Evolutionary conservation across 2,329 filamentous ascomycete genomes (phyloP).

Genomic region (Fusarium sororula): DNA sequence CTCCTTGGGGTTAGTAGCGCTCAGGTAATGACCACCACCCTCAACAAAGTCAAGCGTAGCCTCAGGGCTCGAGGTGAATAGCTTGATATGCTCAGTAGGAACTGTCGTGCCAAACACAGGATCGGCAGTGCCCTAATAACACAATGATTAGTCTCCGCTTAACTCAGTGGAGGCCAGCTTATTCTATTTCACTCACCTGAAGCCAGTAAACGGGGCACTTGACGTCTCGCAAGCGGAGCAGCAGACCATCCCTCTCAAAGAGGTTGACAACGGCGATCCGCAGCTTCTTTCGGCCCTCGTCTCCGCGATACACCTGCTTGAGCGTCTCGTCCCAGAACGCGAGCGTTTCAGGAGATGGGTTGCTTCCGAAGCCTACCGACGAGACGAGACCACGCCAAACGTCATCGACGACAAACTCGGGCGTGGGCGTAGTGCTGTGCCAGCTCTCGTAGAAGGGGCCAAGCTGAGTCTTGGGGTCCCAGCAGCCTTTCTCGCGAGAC

Average conservation of each 20-base stretch:
- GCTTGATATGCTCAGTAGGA: slow-evolving; percentile 59
- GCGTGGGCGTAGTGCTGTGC: slow-evolving; percentile 50
- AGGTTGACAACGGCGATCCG: slow-evolving; percentile 57
- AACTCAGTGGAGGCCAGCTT: neutral
- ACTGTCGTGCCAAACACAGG: slow-evolving; percentile 52
- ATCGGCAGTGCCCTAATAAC: slow-evolving; percentile 55
- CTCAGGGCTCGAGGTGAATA: slow-evolving; percentile 58
- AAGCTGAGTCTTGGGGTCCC: slow-evolving; percentile 57
- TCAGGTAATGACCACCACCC: slow-evolving; percentile 60
- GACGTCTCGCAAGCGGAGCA: slow-evolving; percentile 56
- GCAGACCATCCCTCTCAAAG: slow-evolving; percentile 57
- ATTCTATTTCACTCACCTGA: slow-evolving; percentile 50
- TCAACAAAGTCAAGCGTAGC: slow-evolving; percentile 55
- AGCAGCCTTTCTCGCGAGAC: slow-evolving; percentile 58
- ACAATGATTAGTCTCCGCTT: slow-evolving; percentile 3
- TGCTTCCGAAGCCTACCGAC: slow-evolving; percentile 56
- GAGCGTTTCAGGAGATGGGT: slow-evolving; percentile 48
- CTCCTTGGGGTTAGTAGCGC: slow-evolving; percentile 58
- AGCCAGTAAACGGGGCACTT: slow-evolving; percentile 63
- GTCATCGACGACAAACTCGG: slow-evolving; percentile 58
- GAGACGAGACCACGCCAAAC: slow-evolving; percentile 57
- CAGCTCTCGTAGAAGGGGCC: slow-evolving; percentile 55
- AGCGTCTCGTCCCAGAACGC: slow-evolving; percentile 58
- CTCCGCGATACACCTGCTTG: slow-evolving; percentile 57
- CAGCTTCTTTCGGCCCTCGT: slow-evolving; percentile 60